Evolutionary conservation across 2,329 filamentous ascomycete species (phyloP).

Genomic region (Taxawa tesnikishii): DNA sequence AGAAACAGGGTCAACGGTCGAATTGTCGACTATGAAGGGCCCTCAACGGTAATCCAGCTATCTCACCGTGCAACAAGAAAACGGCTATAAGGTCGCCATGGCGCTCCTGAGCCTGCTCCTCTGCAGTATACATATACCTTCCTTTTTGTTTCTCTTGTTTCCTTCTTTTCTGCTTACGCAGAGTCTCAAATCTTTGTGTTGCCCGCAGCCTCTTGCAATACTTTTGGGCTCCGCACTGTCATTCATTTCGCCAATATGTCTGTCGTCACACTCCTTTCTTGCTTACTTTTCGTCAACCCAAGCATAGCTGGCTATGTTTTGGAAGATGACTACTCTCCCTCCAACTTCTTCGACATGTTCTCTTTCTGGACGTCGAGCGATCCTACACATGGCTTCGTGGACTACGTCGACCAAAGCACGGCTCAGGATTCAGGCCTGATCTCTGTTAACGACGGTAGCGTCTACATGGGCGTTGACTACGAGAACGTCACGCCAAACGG

Average conservation of each 20-base stretch:
- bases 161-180: neutral
- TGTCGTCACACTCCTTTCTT: constrained; percentile 7
- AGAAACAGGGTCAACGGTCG: neutral
- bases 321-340: constrained; percentile 11
- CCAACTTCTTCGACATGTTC: constrained; percentile 13
- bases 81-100: constrained; percentile 3
- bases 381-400: constrained; percentile 12
- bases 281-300: constrained; percentile 30
- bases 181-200: neutral
- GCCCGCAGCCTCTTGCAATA: neutral
- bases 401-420: constrained; percentile 24
- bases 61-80: constrained; percentile 8
- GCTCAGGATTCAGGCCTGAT: constrained; percentile 14
- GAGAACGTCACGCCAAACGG: constrained; percentile 37
- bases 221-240: constrained; percentile 3
- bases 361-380: constrained; percentile 23
- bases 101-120: neutral
- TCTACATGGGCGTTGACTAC: constrained; percentile 23
- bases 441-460: constrained; percentile 10
- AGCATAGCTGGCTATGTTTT: constrained; percentile 13
- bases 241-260: constrained; percentile 7
- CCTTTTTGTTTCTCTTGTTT: neutral
- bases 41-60: neutral
- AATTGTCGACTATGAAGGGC: neutral
- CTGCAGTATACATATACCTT: neutral